A percentile compares a stretch with the other conserved stretches of the same genome.
Evolutionary conservation across 345 rosid species (phyloP).

Genomic region (Ceriops tagal): DNA sequence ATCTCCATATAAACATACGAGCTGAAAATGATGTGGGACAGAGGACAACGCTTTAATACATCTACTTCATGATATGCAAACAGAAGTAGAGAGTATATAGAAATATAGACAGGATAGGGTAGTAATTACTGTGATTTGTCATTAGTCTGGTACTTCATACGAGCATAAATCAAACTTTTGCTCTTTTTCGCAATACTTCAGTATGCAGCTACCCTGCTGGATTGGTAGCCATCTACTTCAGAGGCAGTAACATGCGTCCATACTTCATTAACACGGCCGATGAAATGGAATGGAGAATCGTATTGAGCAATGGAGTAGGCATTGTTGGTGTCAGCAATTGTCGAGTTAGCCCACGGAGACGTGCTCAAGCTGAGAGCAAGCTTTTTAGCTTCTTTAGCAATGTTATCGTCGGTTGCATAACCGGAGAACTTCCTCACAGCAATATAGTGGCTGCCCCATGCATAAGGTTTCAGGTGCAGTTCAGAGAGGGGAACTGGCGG

Average conservation of each 20-base stretch:
- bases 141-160: not conserved
- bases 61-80: no score
- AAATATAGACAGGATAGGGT: no score
- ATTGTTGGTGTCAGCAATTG: constrained; percentile 28
- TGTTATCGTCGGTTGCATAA: constrained; percentile 45
- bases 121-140: not conserved
- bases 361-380: constrained; percentile 53
- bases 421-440: constrained; percentile 64
- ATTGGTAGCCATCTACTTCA: constrained; percentile 20
- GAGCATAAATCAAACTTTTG: not conserved
- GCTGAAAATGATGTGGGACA: no score
- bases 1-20: no score
- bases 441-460: constrained; percentile 42
- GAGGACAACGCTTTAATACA: no score
- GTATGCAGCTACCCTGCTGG: constrained; percentile 32
- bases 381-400: constrained; percentile 42
- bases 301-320: constrained; percentile 67
- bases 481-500: constrained; percentile 59
- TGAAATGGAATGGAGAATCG: constrained; percentile 49
- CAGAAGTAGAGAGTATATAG: no score
- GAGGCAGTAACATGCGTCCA: constrained; percentile 53
- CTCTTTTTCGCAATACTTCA: constrained; percentile 18
- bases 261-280: constrained; percentile 58
- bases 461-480: constrained; percentile 40
- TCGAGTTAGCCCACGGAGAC: constrained; percentile 51